Evolutionary conservation across 129 eudicot genomes (phyloP).

Genomic region (Lactuca sativa): DNA sequence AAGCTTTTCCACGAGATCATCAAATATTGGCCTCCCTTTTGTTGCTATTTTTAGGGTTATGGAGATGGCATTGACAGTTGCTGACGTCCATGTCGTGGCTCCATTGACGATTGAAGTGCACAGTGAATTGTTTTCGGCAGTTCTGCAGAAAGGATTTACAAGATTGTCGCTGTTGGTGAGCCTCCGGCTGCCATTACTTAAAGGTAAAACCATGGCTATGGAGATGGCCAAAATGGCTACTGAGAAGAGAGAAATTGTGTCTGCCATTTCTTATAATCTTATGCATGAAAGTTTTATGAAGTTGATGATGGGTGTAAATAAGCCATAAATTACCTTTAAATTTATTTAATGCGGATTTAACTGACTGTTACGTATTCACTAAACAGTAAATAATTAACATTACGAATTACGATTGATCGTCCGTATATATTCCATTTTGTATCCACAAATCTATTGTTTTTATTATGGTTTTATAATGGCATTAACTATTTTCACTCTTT

Average conservation of each 20-base stretch:
- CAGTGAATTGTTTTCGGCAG: conserved; percentile 14
- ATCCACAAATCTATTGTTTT: neutral
- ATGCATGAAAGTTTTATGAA: neutral
- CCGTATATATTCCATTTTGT: neutral
- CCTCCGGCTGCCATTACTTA: neutral
- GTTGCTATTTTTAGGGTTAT: conserved; percentile 8
- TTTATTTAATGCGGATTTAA: neutral
- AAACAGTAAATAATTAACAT: too few relatives aligned
- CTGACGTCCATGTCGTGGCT: conserved; percentile 4
- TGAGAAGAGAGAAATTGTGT: neutral
- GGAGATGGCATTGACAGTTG: neutral
- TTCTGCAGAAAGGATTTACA: conserved; percentile 2
- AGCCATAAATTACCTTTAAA: neutral
- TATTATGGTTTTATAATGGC: too few relatives aligned
- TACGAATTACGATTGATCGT: neutral
- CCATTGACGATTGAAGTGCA: conserved; percentile 21
- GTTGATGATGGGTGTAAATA: neutral
- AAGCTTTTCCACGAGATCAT: conserved; percentile 8
- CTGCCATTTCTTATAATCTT: neutral
- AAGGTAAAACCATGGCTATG: neutral
- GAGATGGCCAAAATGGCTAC: conserved; percentile 14
- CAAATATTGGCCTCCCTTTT: conserved; percentile 14
- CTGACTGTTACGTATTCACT: neutral
- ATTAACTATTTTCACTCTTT: too few relatives aligned
- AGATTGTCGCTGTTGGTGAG: neutral